These are phyloP conservation scores for Odontarrhena argentea DNA, from an alignment of 345 rosid species.

Conservation along the genomic window DNA sequence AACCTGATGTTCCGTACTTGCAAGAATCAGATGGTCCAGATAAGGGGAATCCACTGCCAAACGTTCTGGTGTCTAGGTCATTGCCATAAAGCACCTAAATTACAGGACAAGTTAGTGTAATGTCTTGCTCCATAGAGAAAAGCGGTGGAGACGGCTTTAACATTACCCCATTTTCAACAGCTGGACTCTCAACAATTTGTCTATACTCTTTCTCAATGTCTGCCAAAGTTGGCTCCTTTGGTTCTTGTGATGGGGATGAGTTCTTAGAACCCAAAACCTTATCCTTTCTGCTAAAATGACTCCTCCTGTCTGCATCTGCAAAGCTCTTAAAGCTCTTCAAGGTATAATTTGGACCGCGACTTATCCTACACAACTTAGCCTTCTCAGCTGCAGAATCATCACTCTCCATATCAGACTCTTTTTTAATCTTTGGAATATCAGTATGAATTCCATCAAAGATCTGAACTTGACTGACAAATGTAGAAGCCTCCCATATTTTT, in stretches of 20 bases:
- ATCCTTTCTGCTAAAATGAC: slow-evolving; percentile 45
- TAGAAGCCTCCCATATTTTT: slow-evolving; percentile 52
- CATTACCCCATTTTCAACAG: slow-evolving; percentile 59
- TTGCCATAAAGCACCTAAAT: slow-evolving; percentile 59
- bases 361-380: slow-evolving; percentile 39
- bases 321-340: slow-evolving; percentile 53
- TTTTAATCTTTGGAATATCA: slow-evolving; percentile 22
- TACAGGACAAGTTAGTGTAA: slow-evolving; percentile 33
- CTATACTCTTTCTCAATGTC: slow-evolving; percentile 64
- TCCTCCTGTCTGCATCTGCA: slow-evolving; percentile 52
- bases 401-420: slow-evolving; percentile 39
- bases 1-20: slow-evolving; percentile 53
- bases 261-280: slow-evolving; percentile 27
- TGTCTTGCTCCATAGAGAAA: background rate
- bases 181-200: slow-evolving; percentile 57
- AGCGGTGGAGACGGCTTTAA: slow-evolving; percentile 26
- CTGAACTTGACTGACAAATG: slow-evolving; percentile 53
- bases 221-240: slow-evolving; percentile 45
- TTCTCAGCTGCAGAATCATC: slow-evolving; percentile 32
- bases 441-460: slow-evolving; percentile 47
- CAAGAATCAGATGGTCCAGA: slow-evolving; percentile 33
- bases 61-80: slow-evolving; percentile 47
- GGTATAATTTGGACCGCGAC: slow-evolving; percentile 48
- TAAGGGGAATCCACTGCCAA: slow-evolving; percentile 75
- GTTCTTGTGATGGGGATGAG: slow-evolving; percentile 28